Conservation (phyloP, 164 flowering plant species). For the Annona squamosa region DNA sequence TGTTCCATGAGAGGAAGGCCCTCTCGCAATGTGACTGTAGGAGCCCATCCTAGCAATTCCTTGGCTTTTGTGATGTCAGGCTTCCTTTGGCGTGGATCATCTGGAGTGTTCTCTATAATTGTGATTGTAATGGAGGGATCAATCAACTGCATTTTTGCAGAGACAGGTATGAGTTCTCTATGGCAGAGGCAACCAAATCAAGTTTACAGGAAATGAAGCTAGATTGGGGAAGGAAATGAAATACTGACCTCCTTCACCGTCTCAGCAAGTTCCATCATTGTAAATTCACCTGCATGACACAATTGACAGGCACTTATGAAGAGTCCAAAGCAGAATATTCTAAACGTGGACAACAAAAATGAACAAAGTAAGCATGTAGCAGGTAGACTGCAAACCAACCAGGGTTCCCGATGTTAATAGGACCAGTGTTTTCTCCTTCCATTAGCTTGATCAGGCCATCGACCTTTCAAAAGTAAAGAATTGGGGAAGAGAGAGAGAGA, state of each 20-base stretch:
- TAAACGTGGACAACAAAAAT: background rate
- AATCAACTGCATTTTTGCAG: conserved; percentile 43
- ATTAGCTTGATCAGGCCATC: conserved; percentile 77
- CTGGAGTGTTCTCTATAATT: conserved; percentile 79
- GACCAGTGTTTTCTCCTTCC: conserved; percentile 78
- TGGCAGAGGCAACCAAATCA: background rate
- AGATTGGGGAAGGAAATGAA: background rate
- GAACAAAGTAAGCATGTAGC: background rate
- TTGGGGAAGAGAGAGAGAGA: background rate
- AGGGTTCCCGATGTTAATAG: conserved; percentile 80
- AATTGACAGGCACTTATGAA: background rate
- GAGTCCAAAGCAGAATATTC: background rate
- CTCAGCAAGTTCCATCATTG: conserved; percentile 90
- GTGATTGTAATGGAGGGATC: conserved; percentile 46
- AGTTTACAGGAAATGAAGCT: too few relatives aligned
- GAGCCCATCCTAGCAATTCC: conserved; percentile 66
- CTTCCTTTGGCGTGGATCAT: conserved; percentile 85
- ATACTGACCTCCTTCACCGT: conserved; percentile 67
- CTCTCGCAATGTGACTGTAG: conserved; percentile 56
- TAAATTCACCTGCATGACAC: conserved; percentile 61
- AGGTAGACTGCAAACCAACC: conserved; percentile 25
- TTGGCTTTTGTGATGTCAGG: conserved; percentile 71
- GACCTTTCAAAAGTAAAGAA: conserved; percentile 31
- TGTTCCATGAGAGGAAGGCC: conserved; percentile 76
- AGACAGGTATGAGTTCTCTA: background rate